A percentile compares a stretch with the other conserved stretches of the same genome.
These are phyloP conservation scores for Candida caryicola DNA, from an alignment of 805 yeast genomes.

Conservation along the genomic window DNA sequence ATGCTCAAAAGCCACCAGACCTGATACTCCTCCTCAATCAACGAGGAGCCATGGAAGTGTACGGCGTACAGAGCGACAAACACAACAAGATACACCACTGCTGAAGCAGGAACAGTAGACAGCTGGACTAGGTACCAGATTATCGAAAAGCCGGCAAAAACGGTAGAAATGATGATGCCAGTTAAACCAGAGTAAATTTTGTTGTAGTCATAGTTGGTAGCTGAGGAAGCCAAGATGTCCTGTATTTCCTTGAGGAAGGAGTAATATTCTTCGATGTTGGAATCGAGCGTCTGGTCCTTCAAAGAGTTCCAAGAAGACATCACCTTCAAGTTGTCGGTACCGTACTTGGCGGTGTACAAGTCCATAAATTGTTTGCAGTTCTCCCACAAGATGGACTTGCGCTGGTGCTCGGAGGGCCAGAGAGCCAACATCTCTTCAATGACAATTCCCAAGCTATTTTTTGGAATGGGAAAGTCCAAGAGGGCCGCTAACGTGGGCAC, in stretches of 20 bases:
- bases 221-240: slow-evolving; percentile 48
- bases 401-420: slow-evolving; percentile 39
- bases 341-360: slow-evolving; percentile 42
- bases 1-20: slow-evolving; percentile 73
- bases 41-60: slow-evolving; percentile 74
- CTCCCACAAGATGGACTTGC: slow-evolving; percentile 41
- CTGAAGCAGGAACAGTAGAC: neutral
- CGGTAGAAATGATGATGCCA: slow-evolving; percentile 27
- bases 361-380: slow-evolving; percentile 58
- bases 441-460: slow-evolving; percentile 70
- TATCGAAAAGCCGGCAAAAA: slow-evolving; percentile 16
- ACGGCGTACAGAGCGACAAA: slow-evolving; percentile 50
- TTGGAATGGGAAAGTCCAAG: slow-evolving; percentile 65
- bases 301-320: slow-evolving; percentile 12
- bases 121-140: slow-evolving; percentile 3
- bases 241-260: slow-evolving; percentile 48
- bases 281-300: slow-evolving; percentile 7
- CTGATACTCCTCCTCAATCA: slow-evolving; percentile 95
- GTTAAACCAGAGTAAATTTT: slow-evolving; percentile 37
- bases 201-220: slow-evolving; percentile 69
- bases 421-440: slow-evolving; percentile 55
- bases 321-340: slow-evolving; percentile 10
- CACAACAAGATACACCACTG: slow-evolving; percentile 11
- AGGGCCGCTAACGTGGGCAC: slow-evolving; percentile 68
- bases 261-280: slow-evolving; percentile 19